Evolutionary conservation across 208 protist species (phyloP).

Genomic region (Acanthamoeba lugdunensis): DNA sequence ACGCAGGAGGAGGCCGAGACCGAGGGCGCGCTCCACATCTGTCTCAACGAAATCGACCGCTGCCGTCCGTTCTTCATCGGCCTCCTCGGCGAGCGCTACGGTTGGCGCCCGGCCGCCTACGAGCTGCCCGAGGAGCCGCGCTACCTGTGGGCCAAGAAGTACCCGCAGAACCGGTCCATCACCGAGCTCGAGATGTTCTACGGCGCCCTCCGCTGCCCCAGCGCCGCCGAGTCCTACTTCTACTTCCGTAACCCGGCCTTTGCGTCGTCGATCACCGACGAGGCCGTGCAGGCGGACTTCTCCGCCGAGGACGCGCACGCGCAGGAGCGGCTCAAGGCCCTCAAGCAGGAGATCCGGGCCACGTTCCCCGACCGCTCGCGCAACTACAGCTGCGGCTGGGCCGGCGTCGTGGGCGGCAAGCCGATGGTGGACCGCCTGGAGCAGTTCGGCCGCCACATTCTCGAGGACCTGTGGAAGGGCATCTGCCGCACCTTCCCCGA

Average conservation of each 20-base stretch:
- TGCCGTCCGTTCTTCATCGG: constrained; percentile 94
- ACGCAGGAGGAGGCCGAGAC: constrained; percentile 88
- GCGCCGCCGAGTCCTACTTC: constrained; percentile 85
- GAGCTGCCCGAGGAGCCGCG: constrained; percentile 62
- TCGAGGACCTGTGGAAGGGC: constrained; percentile 77
- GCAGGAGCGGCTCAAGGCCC: not conserved
- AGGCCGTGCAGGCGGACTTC: constrained; percentile 58
- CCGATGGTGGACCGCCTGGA: constrained; percentile 73
- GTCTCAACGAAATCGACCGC: constrained; percentile 93
- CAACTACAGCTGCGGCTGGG: constrained; percentile 71
- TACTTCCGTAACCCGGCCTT: constrained; percentile 84
- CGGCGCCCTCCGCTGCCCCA: constrained; percentile 84
- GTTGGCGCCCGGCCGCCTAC: constrained; percentile 80
- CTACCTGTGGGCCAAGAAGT: constrained; percentile 81
- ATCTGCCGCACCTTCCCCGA: constrained; percentile 73
- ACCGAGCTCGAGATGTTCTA: constrained; percentile 95
- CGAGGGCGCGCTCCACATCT: constrained; percentile 88
- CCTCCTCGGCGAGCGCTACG: constrained; percentile 91
- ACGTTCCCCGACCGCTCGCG: not conserved
- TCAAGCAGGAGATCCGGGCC: constrained; percentile 71
- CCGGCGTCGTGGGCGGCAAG: constrained; percentile 72
- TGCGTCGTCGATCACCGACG: constrained; percentile 38
- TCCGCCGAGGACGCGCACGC: constrained; percentile 22
- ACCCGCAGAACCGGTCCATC: constrained; percentile 88
- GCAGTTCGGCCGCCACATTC: constrained; percentile 72